Evolutionary conservation across 306 rosid genomes (phyloP).

Genomic region (Astragalus glycyphyllos): DNA sequence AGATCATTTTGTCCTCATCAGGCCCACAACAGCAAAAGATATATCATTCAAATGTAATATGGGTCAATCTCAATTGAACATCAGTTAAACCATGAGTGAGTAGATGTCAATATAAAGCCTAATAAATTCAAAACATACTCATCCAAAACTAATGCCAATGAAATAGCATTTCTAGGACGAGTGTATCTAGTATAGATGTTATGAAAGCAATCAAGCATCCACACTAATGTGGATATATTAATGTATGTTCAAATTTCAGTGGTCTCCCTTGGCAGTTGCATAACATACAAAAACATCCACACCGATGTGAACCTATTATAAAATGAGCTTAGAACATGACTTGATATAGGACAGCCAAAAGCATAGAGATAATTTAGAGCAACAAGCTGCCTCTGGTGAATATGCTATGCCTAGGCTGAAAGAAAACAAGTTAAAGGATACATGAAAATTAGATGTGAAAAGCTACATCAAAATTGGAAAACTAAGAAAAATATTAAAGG

Average conservation of each 20-base stretch:
- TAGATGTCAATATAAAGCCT: not conserved
- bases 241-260: not conserved
- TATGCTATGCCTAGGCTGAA: not conserved
- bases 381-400: no score
- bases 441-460: not conserved
- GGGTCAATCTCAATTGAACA: not conserved
- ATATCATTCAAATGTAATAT: not conserved
- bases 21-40: constrained; percentile 19
- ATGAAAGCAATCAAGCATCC: constrained; percentile 8
- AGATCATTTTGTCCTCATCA: constrained; percentile 14
- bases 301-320: not conserved
- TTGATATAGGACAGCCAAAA: constrained; percentile 39
- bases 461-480: not conserved
- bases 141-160: not conserved
- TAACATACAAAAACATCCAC: not conserved
- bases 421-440: not conserved
- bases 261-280: not conserved
- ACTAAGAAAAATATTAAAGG: constrained; percentile 4
- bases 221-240: not conserved
- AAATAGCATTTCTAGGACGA: not conserved
- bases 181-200: not conserved
- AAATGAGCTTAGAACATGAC: constrained; percentile 43
- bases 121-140: constrained; percentile 2
- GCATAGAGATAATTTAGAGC: not conserved
- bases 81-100: not conserved